phyloP scores from a whole-genome alignment of 768 basidiomycete genomes.

The Tylopilus rubrobrunneus region DNA sequence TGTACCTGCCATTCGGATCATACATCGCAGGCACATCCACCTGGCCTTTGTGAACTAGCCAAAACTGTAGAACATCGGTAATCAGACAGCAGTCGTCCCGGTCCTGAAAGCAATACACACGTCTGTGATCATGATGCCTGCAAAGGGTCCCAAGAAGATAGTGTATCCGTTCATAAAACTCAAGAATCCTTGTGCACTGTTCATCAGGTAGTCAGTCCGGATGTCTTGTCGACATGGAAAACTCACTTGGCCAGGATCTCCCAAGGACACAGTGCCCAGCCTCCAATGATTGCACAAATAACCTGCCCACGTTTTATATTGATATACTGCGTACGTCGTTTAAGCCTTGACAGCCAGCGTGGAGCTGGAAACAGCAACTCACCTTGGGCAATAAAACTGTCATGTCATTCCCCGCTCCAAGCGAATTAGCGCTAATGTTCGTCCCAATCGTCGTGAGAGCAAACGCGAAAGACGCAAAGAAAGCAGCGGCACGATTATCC shows the following conservation, averaged over 20 bases:
- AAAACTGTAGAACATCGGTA: constrained; percentile 48
- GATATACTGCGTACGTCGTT: constrained; percentile 32
- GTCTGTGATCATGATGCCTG: constrained; percentile 64
- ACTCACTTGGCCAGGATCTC: constrained; percentile 58
- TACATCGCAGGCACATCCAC: constrained; percentile 87
- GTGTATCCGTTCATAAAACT: constrained; percentile 82
- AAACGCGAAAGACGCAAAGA: constrained; percentile 78
- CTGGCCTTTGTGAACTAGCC: constrained; percentile 66
- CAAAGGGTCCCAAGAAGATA: constrained; percentile 82
- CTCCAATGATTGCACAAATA: constrained; percentile 75
- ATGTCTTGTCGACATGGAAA: not conserved
- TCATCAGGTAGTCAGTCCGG: not conserved
- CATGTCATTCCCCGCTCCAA: constrained; percentile 80
- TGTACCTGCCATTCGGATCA: constrained; percentile 70
- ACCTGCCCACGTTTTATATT: constrained; percentile 79
- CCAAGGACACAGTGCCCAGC: constrained; percentile 87
- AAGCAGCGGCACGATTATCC: constrained; percentile 82
- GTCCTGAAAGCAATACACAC: constrained; percentile 33
- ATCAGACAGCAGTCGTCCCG: not conserved
- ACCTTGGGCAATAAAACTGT: constrained; percentile 70
- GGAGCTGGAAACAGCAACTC: constrained; percentile 21
- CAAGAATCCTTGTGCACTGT: constrained; percentile 59
- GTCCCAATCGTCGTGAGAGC: constrained; percentile 34
- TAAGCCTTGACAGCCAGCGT: not conserved
- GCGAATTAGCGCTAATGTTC: constrained; percentile 59